Evolutionary conservation across 495 filamentous ascomycete genomes (phyloP).

Genomic region (Choiromyces venosus): DNA sequence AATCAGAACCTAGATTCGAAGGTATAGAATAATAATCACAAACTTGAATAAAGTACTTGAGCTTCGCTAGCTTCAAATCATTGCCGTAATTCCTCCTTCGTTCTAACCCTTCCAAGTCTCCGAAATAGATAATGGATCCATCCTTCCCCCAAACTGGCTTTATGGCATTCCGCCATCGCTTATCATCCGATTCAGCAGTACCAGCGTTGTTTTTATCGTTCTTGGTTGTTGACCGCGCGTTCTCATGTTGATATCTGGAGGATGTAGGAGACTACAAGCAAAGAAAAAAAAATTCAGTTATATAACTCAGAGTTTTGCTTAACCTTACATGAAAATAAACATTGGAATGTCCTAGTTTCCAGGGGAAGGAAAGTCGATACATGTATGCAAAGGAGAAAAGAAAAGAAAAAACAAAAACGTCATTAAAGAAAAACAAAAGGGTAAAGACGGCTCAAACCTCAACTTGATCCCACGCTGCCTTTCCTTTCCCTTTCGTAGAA

Average conservation of each 20-base stretch:
- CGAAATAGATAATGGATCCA: slow-evolving; percentile 62
- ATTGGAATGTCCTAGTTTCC: slow-evolving; percentile 30
- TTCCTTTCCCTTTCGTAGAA: slow-evolving; percentile 47
- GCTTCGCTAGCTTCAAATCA: slow-evolving; percentile 30
- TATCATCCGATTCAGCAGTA: slow-evolving; percentile 42
- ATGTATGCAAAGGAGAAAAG: slow-evolving; percentile 24
- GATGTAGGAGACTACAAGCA: slow-evolving; percentile 68
- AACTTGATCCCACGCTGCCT: slow-evolving; percentile 58
- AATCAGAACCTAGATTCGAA: slow-evolving; percentile 28
- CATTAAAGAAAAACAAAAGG: slow-evolving; percentile 40
- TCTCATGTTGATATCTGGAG: slow-evolving; percentile 16
- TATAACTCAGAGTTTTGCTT: slow-evolving; percentile 43
- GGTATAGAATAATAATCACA: not conserved
- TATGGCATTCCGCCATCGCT: slow-evolving; percentile 40
- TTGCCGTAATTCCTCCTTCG: slow-evolving; percentile 24
- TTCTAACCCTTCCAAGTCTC: slow-evolving; percentile 34
- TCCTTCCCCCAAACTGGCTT: slow-evolving; percentile 72
- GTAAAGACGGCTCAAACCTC: slow-evolving; percentile 62
- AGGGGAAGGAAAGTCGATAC: slow-evolving; percentile 38
- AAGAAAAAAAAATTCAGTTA: slow-evolving; percentile 48
- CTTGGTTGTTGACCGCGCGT: slow-evolving; percentile 16
- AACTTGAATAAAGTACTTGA: slow-evolving; percentile 35
- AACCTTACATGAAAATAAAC: slow-evolving; percentile 51
- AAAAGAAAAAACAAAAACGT: slow-evolving; percentile 38
- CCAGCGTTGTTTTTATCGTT: slow-evolving; percentile 12